These are phyloP conservation scores for Iberis pinnata DNA, from an alignment of 345 rosid genomes.

Conservation along the genomic window DNA sequence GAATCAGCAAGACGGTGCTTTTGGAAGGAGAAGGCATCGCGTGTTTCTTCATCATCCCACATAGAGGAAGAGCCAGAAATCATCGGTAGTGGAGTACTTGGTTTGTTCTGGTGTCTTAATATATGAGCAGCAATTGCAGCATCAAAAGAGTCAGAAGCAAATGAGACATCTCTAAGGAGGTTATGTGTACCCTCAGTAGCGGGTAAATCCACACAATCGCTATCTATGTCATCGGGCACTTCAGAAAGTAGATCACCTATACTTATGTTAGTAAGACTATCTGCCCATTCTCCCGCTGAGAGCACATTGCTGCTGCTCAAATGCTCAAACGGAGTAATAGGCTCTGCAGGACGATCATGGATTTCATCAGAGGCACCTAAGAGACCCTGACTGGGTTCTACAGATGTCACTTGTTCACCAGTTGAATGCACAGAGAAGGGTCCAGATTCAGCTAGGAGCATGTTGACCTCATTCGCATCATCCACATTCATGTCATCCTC, in stretches of 20 bases:
- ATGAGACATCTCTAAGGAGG: conserved; percentile 53
- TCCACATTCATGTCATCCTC: conserved; percentile 35
- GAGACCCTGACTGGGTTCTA: too few relatives aligned
- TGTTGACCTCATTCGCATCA: conserved; percentile 28
- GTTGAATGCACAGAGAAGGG: conserved; percentile 30
- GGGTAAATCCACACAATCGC: conserved; percentile 35
- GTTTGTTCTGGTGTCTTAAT: conserved; percentile 63
- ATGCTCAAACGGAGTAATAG: conserved; percentile 29
- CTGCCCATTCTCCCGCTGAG: conserved; percentile 92
- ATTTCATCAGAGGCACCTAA: conserved; percentile 31
- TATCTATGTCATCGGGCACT: conserved; percentile 44
- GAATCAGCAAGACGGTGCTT: conserved; percentile 38
- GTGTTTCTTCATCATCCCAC: conserved; percentile 98
- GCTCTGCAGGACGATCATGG: conserved; percentile 26
- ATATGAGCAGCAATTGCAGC: conserved; percentile 98
- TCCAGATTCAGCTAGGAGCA: conserved; percentile 32
- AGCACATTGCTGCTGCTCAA: conserved; percentile 32
- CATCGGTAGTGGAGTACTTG: conserved; percentile 33
- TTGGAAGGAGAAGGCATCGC: conserved; percentile 89
- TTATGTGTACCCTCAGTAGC: conserved; percentile 39
- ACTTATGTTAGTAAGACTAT: conserved; percentile 86
- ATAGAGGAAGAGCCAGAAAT: conserved; percentile 53
- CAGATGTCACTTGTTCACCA: conserved; percentile 31
- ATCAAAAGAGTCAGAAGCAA: conserved; percentile 93
- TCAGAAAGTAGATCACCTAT: conserved; percentile 86